Percentiles rank a stretch among this genome's conserved stretches.
Conservation (phyloP, 257 asterid genomes). For the Penstemon barbatus region DNA sequence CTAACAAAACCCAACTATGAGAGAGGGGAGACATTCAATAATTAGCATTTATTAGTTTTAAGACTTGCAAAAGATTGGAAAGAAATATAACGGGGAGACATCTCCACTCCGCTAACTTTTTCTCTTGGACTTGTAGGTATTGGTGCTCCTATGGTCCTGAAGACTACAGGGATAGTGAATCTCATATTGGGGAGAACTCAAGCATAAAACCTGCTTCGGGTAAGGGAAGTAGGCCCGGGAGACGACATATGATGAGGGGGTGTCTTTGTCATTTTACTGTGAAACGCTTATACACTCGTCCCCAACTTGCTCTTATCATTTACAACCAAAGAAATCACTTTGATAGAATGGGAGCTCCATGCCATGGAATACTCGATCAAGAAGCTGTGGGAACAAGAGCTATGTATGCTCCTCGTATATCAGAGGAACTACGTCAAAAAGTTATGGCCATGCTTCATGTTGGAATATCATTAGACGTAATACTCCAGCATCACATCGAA, state of each 20-base stretch:
- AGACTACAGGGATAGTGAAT: conserved; percentile 47
- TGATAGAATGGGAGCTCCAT: conserved; percentile 51
- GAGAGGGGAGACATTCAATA: too few species aligned
- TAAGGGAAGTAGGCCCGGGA: conserved; percentile 64
- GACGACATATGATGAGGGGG: conserved; percentile 65
- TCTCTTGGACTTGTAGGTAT: conserved; percentile 35
- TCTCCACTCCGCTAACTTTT: neutral
- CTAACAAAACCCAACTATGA: too few species aligned
- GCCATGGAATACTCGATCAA: conserved; percentile 56
- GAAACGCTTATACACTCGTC: conserved; percentile 57
- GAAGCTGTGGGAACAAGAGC: conserved; percentile 63
- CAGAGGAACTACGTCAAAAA: conserved; percentile 55
- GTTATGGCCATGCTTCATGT: conserved; percentile 53
- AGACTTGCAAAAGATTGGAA: neutral
- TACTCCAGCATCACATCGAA: conserved; percentile 57
- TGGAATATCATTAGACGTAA: conserved; percentile 46
- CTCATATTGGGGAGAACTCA: conserved; percentile 43
- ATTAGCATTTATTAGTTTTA: too few species aligned
- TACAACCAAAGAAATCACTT: conserved; percentile 57
- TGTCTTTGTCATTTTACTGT: conserved; percentile 61
- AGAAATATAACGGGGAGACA: neutral
- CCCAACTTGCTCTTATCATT: conserved; percentile 52
- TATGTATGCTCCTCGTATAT: conserved; percentile 61
- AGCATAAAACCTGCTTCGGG: conserved; percentile 47
- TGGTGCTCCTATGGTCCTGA: conserved; percentile 69